These are phyloP conservation scores for Drechslera avenae DNA, from an alignment of 2,329 filamentous ascomycete species.

Conservation along the genomic window DNA sequence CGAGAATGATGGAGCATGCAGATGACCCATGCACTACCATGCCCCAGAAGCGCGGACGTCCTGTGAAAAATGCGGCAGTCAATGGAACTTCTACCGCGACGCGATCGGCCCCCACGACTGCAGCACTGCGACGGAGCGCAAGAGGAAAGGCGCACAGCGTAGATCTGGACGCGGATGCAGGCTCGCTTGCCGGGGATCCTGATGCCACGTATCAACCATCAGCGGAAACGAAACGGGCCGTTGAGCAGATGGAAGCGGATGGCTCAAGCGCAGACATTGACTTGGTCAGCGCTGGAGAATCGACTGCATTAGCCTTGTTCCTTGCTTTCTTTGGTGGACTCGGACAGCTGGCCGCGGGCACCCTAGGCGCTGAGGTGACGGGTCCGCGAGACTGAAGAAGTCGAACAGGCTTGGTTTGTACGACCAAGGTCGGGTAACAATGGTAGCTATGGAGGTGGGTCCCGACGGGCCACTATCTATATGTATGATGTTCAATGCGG, in stretches of 20 bases:
- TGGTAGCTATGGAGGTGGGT: neutral
- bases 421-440: neutral
- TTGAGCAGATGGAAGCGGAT: slow-evolving; percentile 39
- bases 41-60: slow-evolving; percentile 36
- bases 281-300: slow-evolving; percentile 41
- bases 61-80: slow-evolving; percentile 30
- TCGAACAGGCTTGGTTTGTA: neutral
- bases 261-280: slow-evolving; percentile 33
- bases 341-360: slow-evolving; percentile 40
- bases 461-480: neutral
- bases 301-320: slow-evolving; percentile 43
- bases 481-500: neutral
- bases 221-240: slow-evolving; percentile 22
- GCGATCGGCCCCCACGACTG: slow-evolving; percentile 10
- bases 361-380: slow-evolving; percentile 45
- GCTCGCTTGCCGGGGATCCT: slow-evolving; percentile 20
- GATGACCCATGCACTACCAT: slow-evolving; percentile 16
- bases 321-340: slow-evolving; percentile 43
- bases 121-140: slow-evolving; percentile 27
- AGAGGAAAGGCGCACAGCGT: slow-evolving; percentile 18
- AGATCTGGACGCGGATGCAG: slow-evolving; percentile 31
- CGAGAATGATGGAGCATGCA: slow-evolving; percentile 12
- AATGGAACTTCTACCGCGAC: slow-evolving; percentile 19
- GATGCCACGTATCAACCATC: slow-evolving; percentile 38
- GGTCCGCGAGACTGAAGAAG: slow-evolving; percentile 22